Evolutionary conservation across 2,329 filamentous ascomycete species (phyloP), one percentile per base, ranked within the genome.

Genomic region (Monilinia vaccinii-corymbosi): DNA sequence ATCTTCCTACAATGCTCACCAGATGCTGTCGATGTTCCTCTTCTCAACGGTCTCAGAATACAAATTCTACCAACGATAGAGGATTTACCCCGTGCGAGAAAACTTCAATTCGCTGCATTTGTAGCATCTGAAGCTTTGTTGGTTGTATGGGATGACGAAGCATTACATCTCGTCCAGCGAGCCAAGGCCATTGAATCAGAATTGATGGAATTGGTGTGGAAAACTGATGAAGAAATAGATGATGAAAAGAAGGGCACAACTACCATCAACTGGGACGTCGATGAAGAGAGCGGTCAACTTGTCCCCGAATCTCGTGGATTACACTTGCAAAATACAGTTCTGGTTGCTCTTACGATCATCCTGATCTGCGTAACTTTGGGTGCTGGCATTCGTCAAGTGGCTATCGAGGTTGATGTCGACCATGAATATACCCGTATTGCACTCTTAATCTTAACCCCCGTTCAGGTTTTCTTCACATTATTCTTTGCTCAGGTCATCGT

Each of bases 71-170:
- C 87, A 0, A 87, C 83, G 0, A 80, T 91, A 49, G 81, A 86
- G 18, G 87, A 91, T 68, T 78, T 91, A 4, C 79, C 84, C 0
- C 79, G 83, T 45, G 88, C 87, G 6, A 80, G 88, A 61, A 92
- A 90, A 71, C 83, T 90, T 71, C 89, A 93, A 70, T 91, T 88
- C 65, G 89, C 88, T 14, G 89, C 89, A 9, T 92, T 93, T 70
- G 79, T 93, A 46, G 84, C 87, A 2, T 82, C 81, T 0, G 85
- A 89, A 63, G 82, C 83, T 5, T 76, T 92, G 6, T 76, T 94
- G 1, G 77, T 93, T 1, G 88, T 93, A 1, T 94, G 89, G 89
- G 89, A 93, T 65, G 89, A 93, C 65, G 87, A 92, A 60, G 82
- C 88, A 0, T 77, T 86, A 60, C 84, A 90, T 68, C 76, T 93